Base-by-base conservation (phyloP, 148 eudicot species). In the Simmondsia chinensis region DNA sequence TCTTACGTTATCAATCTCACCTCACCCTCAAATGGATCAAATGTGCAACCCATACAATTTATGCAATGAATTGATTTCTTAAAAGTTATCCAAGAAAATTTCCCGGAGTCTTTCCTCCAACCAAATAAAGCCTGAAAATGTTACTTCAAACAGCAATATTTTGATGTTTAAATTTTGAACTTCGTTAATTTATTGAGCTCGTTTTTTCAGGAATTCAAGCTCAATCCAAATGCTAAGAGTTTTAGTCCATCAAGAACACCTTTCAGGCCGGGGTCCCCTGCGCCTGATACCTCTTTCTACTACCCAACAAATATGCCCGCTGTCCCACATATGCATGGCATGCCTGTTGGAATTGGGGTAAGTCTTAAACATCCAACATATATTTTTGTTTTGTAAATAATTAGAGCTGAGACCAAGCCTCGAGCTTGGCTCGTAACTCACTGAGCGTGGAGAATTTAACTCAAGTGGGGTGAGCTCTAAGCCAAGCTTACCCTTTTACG, bases 331-430 rank as follows among this genome's bases (percentile, higher is more conserved):
- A 76, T 86, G 83, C 94, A 69, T 76, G 88, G 87, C 51, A 72
- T 91, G 94, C 94, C 84, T 48, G 72, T 86, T 30, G 88, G 85
- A 51, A 39, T 81, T 54, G 97, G 95, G 89, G 99, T 82, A 54
- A 79, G 99, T 73, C 15, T 34, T 23, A 59, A 37, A 33, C 27
- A n/a, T n/a, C n/a, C n/a, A n/a, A n/a, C n/a, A n/a, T n/a, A n/a
- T n/a, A n/a, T n/a, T n/a, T n/a, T n/a, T n/a, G n/a, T n/a, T n/a
- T n/a, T n/a, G n/a, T n/a, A n/a, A n/a, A n/a, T n/a, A n/a, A n/a
- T n/a, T n/a, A n/a, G n/a, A n/a, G n/a, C n/a, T n/a, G n/a, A n/a
- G n/a, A n/a, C n/a, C n/a, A n/a, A n/a, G n/a, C n/a, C n/a, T n/a
- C n/a, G n/a, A n/a, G n/a, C n/a, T n/a, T n/a, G n/a, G n/a, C n/a